Conservation (phyloP, 257 asterid genomes). For the Gentiana dahurica region DNA sequence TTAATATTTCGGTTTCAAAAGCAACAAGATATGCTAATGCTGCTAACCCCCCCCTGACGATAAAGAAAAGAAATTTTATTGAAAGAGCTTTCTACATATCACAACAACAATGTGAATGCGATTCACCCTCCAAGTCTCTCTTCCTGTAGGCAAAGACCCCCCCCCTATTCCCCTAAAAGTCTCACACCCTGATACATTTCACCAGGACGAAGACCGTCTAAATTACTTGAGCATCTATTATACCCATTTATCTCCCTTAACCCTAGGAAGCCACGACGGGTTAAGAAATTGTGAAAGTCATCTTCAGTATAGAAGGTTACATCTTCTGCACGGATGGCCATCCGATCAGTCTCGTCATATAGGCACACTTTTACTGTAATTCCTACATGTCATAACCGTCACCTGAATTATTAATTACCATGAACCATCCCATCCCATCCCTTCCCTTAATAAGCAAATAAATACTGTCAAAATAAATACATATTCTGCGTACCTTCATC, state of each 20-base stretch:
- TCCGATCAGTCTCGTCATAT: conserved; percentile 15
- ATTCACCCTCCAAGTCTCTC: too few species aligned
- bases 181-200: conserved; percentile 18
- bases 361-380: conserved; percentile 17
- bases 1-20: too few species aligned
- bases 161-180: conserved; percentile 8
- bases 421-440: too few species aligned
- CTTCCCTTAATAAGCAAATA: too few species aligned
- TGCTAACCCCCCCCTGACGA: too few species aligned
- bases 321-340: conserved; percentile 20
- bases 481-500: conserved; percentile 60
- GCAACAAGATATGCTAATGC: too few species aligned
- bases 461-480: too few species aligned
- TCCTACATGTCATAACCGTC: conserved; percentile 2
- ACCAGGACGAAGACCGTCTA: conserved; percentile 19
- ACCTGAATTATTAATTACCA: not conserved
- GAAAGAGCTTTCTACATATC: too few species aligned
- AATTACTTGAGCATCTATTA: conserved; percentile 13
- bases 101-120: too few species aligned
- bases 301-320: conserved; percentile 20
- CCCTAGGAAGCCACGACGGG: conserved; percentile 18
- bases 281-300: conserved; percentile 17
- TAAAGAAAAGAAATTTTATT: too few species aligned
- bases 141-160: not conserved
- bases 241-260: conserved; percentile 18